Evolutionary conservation across 2,329 filamentous ascomycete genomes (phyloP), one percentile per base, ranked within the genome.

Genomic region (Sclerotinia glacialis): DNA sequence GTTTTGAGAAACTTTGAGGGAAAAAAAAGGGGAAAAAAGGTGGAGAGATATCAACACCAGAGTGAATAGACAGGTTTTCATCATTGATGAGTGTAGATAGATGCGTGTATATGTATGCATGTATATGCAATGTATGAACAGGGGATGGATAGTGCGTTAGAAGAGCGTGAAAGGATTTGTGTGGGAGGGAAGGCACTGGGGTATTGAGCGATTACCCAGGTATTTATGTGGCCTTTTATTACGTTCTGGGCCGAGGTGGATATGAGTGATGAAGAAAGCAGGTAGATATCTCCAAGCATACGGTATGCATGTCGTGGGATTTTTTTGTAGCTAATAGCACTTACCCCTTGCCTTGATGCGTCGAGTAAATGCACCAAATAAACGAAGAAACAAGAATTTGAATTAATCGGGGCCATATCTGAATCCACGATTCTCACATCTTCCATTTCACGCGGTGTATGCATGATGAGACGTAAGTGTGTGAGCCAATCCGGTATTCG

Each of bases 51-150:
- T 37, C 16, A 23, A 37, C 34, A 37, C 14, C 44, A 37, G 52
- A 46, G 37, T 21, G 49, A 40, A 52, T 16, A 52, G 16, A 40
- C 34, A 42, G 34, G 34, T 63, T 23, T 53, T 40, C 47, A 63
- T 53, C 46, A 37, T 12, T 23, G 44, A 34, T 23, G 37, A 60
- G n/a, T 37, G 59, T 50, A 26, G 54, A 44, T 28, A 52, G 59
- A 28, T 50, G 40, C 34, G 23, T 50, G 31, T 40, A 50, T 62
- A 16, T n/a, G 52, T 40, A 28, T 62, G 34, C 23, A 62, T 62
- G 59, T 46, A 62, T 53, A 53, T 62, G 59, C 31, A 53, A n/a
- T 63, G 47, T 23, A 63, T 23, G 21, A 18, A 31, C 47, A 53
- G 47, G 60, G 60, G 47, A 34, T 50, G 46, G 59, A 46, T 49